Evolutionary conservation across 2,329 filamentous ascomycete genomes (phyloP).

Genomic region (Meredithiella fracta): DNA sequence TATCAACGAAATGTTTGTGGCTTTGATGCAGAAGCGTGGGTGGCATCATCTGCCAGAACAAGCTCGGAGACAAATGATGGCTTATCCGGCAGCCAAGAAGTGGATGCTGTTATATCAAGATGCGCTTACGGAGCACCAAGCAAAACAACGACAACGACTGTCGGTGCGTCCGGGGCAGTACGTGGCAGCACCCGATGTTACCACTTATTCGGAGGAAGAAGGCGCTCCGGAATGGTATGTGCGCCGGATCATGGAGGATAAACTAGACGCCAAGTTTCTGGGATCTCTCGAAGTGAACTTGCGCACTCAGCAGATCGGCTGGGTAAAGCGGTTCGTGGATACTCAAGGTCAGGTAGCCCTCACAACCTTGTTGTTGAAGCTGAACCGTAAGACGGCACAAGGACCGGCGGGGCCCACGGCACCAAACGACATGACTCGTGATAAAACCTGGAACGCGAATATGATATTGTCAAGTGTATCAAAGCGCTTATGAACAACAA

Average conservation of each 20-base stretch:
- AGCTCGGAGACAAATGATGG: slow-evolving; percentile 86
- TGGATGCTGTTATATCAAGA: slow-evolving; percentile 97
- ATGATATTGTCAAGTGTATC: slow-evolving; percentile 93
- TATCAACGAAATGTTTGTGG: slow-evolving; percentile 80
- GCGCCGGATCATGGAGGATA: slow-evolving; percentile 89
- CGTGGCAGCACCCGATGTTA: slow-evolving; percentile 45
- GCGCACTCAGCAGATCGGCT: slow-evolving; percentile 89
- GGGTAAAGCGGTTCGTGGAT: slow-evolving; percentile 93
- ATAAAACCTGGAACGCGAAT: slow-evolving; percentile 83
- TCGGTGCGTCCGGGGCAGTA: slow-evolving; percentile 58
- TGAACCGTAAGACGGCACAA: slow-evolving; percentile 70
- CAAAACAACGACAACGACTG: slow-evolving; percentile 74
- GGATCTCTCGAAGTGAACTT: slow-evolving; percentile 88
- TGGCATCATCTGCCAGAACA: slow-evolving; percentile 96
- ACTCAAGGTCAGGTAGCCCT: slow-evolving; percentile 93
- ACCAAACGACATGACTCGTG: slow-evolving; percentile 40
- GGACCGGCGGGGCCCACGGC: slow-evolving; percentile 37
- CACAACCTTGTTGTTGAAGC: slow-evolving; percentile 82
- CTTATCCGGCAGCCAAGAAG: slow-evolving; percentile 86
- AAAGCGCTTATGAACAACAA: slow-evolving; percentile 99
- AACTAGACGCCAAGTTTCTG: slow-evolving; percentile 76
- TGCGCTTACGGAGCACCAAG: slow-evolving; percentile 80
- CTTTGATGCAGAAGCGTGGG: slow-evolving; percentile 91
- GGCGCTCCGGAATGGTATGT: slow-evolving; percentile 98
- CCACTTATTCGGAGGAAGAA: slow-evolving; percentile 76